phyloP scores from a whole-genome alignment of 352 stramenopile genomes.

The Globisporangium echinulatum region DNA sequence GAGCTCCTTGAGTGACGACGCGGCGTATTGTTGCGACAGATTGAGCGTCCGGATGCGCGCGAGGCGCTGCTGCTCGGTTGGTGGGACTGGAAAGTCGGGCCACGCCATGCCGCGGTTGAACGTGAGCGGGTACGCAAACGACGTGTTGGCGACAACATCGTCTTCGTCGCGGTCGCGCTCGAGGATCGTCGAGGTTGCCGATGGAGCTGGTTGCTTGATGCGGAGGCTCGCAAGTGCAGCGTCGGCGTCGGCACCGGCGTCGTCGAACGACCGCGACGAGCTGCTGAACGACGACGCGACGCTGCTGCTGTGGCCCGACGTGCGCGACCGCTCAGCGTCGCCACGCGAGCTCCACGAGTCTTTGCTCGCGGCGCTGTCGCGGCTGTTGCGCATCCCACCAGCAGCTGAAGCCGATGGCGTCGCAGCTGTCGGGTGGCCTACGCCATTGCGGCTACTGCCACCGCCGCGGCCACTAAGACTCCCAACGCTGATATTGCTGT shows the following conservation, averaged over 20 bases:
- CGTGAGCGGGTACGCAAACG: conserved; percentile 58
- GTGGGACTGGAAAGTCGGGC: conserved; percentile 61
- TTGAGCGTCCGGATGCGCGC: conserved; percentile 59
- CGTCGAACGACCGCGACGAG: conserved; percentile 12
- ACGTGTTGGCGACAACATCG: conserved; percentile 48
- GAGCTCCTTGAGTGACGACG: conserved; percentile 63
- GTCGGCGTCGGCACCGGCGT: conserved; percentile 9
- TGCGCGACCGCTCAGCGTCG: conserved; percentile 11
- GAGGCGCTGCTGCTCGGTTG: conserved; percentile 46
- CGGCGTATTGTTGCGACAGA: conserved; percentile 72
- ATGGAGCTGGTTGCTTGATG: not conserved
- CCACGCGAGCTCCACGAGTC: conserved; percentile 19
- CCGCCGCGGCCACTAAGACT: not conserved
- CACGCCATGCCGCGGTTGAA: conserved; percentile 72
- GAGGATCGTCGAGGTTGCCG: conserved; percentile 1
- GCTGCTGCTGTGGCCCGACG: conserved; percentile 15
- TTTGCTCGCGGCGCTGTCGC: conserved; percentile 4
- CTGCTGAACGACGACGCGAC: conserved; percentile 20
- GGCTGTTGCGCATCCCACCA: not conserved
- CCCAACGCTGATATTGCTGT: conserved; percentile 15
- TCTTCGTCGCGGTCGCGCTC: conserved; percentile 35
- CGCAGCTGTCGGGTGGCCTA: too few relatives aligned
- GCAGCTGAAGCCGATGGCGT: too few relatives aligned
- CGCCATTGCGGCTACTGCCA: too few relatives aligned
- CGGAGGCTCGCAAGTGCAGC: conserved; percentile 14